Base-by-base conservation (phyloP, 2,329 filamentous ascomycete species). In the Fusarium brevicatenulatum region DNA sequence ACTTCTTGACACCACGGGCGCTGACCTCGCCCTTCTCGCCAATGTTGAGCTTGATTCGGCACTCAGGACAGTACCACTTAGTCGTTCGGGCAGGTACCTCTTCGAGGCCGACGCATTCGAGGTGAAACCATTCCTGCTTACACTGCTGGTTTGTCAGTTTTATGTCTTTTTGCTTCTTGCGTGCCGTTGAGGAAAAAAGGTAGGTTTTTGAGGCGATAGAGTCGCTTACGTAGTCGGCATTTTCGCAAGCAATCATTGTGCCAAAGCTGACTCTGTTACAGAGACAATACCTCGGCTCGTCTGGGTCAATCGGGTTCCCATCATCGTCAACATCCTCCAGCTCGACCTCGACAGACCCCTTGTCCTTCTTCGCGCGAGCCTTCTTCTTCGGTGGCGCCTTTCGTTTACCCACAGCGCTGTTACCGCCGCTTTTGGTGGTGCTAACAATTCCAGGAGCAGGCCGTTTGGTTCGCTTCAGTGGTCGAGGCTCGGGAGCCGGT, bases 11-110 rank as follows among this genome's bases (percentile, higher is more conserved):
- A 10, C 88, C 87, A 66, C 89, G 81, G n/a, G 88, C 88, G 67
- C 82, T 91, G 16, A 91, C 88, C 77, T 91, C 89, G 6, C 90
- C 90, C 80, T 86, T 89, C 81, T 90, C 88, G 10, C 90, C 90
- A 74, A 91, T 89, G 53, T 90, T 89, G 37, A 91, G 81, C 36
- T 87, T 82, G 69, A 89, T 87, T 44, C 91, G 85, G 78, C 93
- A 96, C 55, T 94, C 90, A 3, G 92, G 92, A 81, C 93, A 96
- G 77, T 94, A 96, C 93, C 93, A 96, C 81, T 94, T 95, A 5
- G 91, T 91, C 37, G 92, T 92, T 23, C 92, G 86, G 5, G 91
- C 88, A 16, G 93, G 93, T 66, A 93, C 89, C 30, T 91, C 86
- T 16, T 86, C 85, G 39, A 96, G 84, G 9, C 87, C 90, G 10